phyloP scores from a whole-genome alignment of 768 basidiomycete genomes.

The Flagelloscypha sp. region DNA sequence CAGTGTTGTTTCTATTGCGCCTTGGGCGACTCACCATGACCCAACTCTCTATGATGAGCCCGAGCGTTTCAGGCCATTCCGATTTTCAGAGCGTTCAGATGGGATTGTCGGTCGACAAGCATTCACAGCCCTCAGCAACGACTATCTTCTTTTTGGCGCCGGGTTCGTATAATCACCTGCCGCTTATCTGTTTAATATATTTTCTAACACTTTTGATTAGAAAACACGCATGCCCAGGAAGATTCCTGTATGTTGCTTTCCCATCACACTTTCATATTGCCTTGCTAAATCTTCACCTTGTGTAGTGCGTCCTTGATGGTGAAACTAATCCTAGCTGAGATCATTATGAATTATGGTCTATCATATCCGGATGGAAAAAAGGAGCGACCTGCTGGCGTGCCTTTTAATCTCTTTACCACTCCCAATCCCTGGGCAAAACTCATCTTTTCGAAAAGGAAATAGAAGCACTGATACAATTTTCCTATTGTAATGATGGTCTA shows the following conservation, averaged over 20 bases:
- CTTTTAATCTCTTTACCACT: slow-evolving; percentile 9
- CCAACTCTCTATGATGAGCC: slow-evolving; percentile 9
- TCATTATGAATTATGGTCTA: slow-evolving; percentile 9
- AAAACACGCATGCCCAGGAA: slow-evolving; percentile 9
- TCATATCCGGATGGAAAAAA: slow-evolving; percentile 9
- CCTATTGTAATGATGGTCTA: background rate
- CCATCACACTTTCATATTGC: too few relatives aligned
- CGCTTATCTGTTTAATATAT: too few relatives aligned
- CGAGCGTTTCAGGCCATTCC: slow-evolving; percentile 11
- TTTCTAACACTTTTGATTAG: too few relatives aligned
- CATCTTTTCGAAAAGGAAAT: slow-evolving; percentile 7
- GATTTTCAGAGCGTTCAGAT: slow-evolving; percentile 13
- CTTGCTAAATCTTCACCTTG: too few relatives aligned
- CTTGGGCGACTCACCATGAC: slow-evolving; percentile 11
- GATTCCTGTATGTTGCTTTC: slow-evolving; percentile 8
- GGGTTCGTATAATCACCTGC: too few relatives aligned
- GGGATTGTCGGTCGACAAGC: slow-evolving; percentile 3
- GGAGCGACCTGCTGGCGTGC: slow-evolving; percentile 6
- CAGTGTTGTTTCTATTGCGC: slow-evolving; percentile 9
- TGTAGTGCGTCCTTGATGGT: slow-evolving; percentile 9
- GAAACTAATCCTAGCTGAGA: slow-evolving; percentile 10
- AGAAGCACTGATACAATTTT: background rate
- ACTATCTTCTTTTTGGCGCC: slow-evolving; percentile 13
- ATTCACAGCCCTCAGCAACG: slow-evolving; percentile 12
- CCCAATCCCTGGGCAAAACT: slow-evolving; percentile 10